Conservation (phyloP, 345 rosid species). For the Camelina hispida region DNA sequence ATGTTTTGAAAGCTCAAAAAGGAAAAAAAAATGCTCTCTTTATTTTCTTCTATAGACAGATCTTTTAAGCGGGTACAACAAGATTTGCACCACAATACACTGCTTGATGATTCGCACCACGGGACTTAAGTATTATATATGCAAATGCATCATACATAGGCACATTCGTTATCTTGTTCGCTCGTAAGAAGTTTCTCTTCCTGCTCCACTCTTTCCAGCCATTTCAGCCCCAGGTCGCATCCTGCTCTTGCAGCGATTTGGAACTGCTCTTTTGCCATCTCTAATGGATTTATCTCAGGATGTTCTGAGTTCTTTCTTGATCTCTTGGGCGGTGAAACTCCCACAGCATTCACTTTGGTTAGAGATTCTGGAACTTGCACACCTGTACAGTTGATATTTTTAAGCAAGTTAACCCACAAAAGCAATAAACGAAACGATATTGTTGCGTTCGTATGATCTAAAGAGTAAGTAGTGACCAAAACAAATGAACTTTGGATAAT, state of each 20-base stretch:
- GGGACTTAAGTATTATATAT: background rate
- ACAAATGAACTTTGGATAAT: background rate
- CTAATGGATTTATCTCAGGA: slow-evolving; percentile 48
- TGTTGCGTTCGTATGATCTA: background rate
- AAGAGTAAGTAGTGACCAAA: background rate
- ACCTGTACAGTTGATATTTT: slow-evolving; percentile 49
- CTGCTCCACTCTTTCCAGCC: slow-evolving; percentile 83
- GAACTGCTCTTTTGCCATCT: slow-evolving; percentile 79
- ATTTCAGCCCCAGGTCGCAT: slow-evolving; percentile 73
- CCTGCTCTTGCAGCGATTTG: slow-evolving; percentile 77
- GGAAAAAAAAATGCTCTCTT: background rate
- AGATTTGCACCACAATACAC: background rate
- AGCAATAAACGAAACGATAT: slow-evolving; percentile 8
- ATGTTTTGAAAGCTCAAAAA: background rate
- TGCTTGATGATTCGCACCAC: background rate
- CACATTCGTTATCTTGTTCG: slow-evolving; percentile 41
- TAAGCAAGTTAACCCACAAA: background rate
- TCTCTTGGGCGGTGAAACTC: slow-evolving; percentile 51
- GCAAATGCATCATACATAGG: slow-evolving; percentile 18
- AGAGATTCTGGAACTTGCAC: slow-evolving; percentile 71
- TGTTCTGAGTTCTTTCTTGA: slow-evolving; percentile 44
- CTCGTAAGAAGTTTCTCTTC: slow-evolving; percentile 64
- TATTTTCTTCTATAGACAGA: slow-evolving; percentile 7
- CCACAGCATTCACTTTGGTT: slow-evolving; percentile 48
- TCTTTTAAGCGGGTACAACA: background rate